Conservation (phyloP, 2,329 filamentous ascomycete species). For the Fusarium nanum region DNA sequence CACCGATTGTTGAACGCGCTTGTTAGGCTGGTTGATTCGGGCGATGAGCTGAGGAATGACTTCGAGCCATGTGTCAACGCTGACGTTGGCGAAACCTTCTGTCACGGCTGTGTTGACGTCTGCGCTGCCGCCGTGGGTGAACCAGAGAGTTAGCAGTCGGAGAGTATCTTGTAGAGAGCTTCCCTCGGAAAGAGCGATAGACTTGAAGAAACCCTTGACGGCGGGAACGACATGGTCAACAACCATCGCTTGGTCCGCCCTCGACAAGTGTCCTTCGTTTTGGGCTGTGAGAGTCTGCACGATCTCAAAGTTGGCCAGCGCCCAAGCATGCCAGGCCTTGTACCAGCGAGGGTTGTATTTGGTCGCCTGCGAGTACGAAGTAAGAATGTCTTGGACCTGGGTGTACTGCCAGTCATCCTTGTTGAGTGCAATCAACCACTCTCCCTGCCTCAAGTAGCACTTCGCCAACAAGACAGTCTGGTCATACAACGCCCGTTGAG, state of each 20-base stretch:
- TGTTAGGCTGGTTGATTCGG: conserved; percentile 95
- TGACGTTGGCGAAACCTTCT: conserved; percentile 91
- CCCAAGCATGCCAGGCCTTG: conserved; percentile 99
- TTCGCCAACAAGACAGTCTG: conserved; percentile 84
- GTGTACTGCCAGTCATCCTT: conserved; percentile 90
- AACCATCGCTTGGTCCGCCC: conserved; percentile 72
- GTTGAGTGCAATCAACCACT: conserved; percentile 91
- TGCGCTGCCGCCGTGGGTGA: conserved; percentile 86
- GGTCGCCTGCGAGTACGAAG: conserved; percentile 92
- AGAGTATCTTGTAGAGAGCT: conserved; percentile 97
- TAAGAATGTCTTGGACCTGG: conserved; percentile 86
- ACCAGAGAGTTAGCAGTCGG: conserved; percentile 93
- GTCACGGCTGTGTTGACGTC: conserved; percentile 91
- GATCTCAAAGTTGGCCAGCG: conserved; percentile 97
- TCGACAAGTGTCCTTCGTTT: conserved; percentile 63
- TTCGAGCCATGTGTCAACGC: conserved; percentile 97
- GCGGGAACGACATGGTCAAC: conserved; percentile 93
- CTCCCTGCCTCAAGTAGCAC: conserved; percentile 94
- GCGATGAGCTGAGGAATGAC: conserved; percentile 98
- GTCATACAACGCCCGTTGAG: conserved; percentile 66
- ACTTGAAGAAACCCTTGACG: conserved; percentile 96
- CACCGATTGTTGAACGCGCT: conserved; percentile 86
- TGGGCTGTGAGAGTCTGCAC: conserved; percentile 82
- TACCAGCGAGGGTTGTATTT: conserved; percentile 96
- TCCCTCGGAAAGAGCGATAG: conserved; percentile 88